A percentile compares a stretch with the other conserved stretches of the same genome.
phyloP scores from a whole-genome alignment of 2,329 filamentous ascomycete genomes.

The Aspergillus terreus region DNA sequence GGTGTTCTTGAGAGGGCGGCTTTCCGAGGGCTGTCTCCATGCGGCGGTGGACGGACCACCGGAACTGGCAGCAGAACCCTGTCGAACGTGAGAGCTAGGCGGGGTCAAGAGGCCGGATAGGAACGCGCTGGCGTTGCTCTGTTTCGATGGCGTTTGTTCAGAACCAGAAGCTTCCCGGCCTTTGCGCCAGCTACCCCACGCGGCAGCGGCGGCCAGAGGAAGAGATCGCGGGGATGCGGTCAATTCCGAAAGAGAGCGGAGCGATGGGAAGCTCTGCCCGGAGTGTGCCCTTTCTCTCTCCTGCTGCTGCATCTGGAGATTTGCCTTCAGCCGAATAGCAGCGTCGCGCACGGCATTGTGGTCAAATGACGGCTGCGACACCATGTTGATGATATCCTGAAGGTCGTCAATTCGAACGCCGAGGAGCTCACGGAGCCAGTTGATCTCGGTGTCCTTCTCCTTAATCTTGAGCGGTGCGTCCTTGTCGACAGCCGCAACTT shows the following conservation, averaged over 20 bases:
- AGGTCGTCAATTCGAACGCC: slow-evolving; percentile 87
- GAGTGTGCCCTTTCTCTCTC: slow-evolving; percentile 83
- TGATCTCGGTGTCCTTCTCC: slow-evolving; percentile 90
- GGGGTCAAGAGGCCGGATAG: slow-evolving; percentile 83
- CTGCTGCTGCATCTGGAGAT: slow-evolving; percentile 96
- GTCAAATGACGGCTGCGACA: slow-evolving; percentile 73
- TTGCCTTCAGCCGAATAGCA: slow-evolving; percentile 86
- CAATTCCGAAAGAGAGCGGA: slow-evolving; percentile 72
- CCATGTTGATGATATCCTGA: slow-evolving; percentile 79
- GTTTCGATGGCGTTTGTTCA: slow-evolving; percentile 59
- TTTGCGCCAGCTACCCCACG: slow-evolving; percentile 93
- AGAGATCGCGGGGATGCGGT: slow-evolving; percentile 73
- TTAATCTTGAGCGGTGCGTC: slow-evolving; percentile 78
- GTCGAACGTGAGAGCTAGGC: slow-evolving; percentile 70
- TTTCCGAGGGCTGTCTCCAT: slow-evolving; percentile 31
- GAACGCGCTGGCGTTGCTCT: slow-evolving; percentile 56
- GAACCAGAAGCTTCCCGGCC: slow-evolving; percentile 54
- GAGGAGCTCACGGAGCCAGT: slow-evolving; percentile 89
- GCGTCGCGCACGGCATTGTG: slow-evolving; percentile 79
- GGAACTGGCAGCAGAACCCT: slow-evolving; percentile 49
- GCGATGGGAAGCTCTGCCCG: slow-evolving; percentile 64
- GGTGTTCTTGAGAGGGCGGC: slow-evolving; percentile 30
- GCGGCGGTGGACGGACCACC: slow-evolving; percentile 25
- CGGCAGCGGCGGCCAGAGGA: slow-evolving; percentile 84
- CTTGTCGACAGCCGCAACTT: slow-evolving; percentile 65